Percentiles rank a stretch among this genome's conserved stretches.
Conservation (phyloP, 2,329 filamentous ascomycete genomes). For the Pleomassaria siparia region DNA sequence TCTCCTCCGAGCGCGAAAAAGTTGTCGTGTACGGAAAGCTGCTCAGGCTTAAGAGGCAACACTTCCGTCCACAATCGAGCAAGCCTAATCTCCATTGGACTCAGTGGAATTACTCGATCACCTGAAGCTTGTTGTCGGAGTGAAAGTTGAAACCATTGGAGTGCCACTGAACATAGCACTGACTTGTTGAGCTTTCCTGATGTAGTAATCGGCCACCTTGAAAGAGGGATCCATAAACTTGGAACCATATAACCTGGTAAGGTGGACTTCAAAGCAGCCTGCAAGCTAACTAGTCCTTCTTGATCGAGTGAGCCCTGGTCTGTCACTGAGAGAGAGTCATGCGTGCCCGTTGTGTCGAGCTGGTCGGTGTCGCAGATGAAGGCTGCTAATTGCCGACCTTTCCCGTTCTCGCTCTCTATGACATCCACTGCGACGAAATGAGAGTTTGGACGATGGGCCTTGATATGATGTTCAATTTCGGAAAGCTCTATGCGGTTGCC, state of each 20-base stretch:
- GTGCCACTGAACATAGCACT: conserved; percentile 9
- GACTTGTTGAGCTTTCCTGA: conserved; percentile 19
- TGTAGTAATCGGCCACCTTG: conserved; percentile 14
- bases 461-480: conserved; percentile 23
- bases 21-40: conserved; percentile 15
- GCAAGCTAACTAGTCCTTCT: conserved; percentile 8
- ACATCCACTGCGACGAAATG: conserved; percentile 10
- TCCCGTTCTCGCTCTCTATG: conserved; percentile 11
- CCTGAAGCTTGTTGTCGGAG: conserved; percentile 7
- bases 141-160: conserved; percentile 13
- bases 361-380: conserved; percentile 10
- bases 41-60: conserved; percentile 8
- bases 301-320: conserved; percentile 2
- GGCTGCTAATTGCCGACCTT: conserved; percentile 11
- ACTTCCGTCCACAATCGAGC: conserved; percentile 15
- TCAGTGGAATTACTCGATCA: conserved; percentile 11
- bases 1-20: conserved; percentile 26
- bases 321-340: conserved; percentile 2
- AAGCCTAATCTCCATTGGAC: conserved; percentile 12
- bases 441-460: conserved; percentile 5
- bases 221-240: conserved; percentile 17
- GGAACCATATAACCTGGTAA: conserved; percentile 22
- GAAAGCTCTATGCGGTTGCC: conserved; percentile 24
- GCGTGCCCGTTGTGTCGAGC: no score
- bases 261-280: conserved; percentile 6